Conservation (phyloP, 2,329 filamentous ascomycete species). For the Diaporthe sp. region DNA sequence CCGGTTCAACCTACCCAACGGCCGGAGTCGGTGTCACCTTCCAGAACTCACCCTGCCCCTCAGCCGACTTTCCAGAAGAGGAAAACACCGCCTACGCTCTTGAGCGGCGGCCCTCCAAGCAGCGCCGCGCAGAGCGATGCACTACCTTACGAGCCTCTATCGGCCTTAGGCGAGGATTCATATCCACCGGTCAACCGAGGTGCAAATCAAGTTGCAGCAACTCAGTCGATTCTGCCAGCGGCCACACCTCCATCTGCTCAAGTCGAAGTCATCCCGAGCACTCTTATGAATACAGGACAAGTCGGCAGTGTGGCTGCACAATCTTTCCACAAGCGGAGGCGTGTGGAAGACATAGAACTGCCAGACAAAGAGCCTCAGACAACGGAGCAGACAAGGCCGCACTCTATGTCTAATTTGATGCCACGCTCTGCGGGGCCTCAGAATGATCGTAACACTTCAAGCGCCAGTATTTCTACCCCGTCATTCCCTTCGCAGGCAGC, state of each 20-base stretch:
- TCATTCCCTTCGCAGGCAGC: slow-evolving; percentile 5
- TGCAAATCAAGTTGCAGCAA: slow-evolving; percentile 34
- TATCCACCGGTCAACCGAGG: slow-evolving; percentile 43
- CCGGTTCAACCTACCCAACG: background rate
- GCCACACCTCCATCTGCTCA: slow-evolving; percentile 51
- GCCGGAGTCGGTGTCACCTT: background rate
- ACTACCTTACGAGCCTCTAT: slow-evolving; percentile 46
- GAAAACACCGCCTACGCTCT: slow-evolving; percentile 27
- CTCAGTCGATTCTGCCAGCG: slow-evolving; percentile 31
- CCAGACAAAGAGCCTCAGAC: background rate
- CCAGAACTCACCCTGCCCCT: background rate
- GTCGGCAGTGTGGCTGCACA: background rate
- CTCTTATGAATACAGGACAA: slow-evolving; percentile 40
- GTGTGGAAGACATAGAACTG: background rate
- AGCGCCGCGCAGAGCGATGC: slow-evolving; percentile 47
- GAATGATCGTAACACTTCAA: slow-evolving; percentile 1
- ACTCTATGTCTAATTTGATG: background rate
- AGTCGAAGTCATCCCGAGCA: slow-evolving; percentile 45
- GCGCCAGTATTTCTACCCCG: slow-evolving; percentile 21
- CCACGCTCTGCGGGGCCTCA: background rate
- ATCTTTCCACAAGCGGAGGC: slow-evolving; percentile 6
- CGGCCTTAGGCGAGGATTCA: slow-evolving; percentile 41
- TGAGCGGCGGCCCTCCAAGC: slow-evolving; percentile 43
- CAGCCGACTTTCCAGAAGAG: slow-evolving; percentile 6
- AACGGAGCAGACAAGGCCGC: background rate